phyloP scores from a whole-genome alignment of 768 basidiomycete genomes.

The Panaeolus papilionaceus region DNA sequence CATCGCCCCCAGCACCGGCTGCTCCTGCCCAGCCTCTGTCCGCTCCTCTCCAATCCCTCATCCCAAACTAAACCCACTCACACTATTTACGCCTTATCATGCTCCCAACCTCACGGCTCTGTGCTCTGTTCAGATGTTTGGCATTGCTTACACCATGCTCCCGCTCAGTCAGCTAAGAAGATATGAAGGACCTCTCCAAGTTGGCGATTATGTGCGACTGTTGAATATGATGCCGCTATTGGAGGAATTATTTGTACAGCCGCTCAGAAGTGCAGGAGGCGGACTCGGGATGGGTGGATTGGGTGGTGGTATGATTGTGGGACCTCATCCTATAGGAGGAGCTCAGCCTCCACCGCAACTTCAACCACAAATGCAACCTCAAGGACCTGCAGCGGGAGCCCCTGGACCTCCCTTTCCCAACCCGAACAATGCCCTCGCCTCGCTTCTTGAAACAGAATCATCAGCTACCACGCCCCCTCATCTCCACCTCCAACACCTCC shows the following conservation, averaged over 20 bases:
- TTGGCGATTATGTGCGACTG: neutral
- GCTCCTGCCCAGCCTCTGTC: neutral
- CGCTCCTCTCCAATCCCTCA: neutral
- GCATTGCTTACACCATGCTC: neutral
- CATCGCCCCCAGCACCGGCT: neutral
- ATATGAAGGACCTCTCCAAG: conserved; percentile 2
- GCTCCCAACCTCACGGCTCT: neutral
- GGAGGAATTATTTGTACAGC: conserved; percentile 2
- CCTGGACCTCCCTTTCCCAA: neutral
- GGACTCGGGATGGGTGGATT: neutral
- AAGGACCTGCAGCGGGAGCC: neutral
- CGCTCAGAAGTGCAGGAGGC: neutral
- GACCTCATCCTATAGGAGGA: neutral
- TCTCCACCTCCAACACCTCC: neutral
- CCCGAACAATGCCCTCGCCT: neutral
- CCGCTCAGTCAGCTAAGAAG: neutral
- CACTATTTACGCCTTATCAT: neutral
- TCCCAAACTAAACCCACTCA: neutral
- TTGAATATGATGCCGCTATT: neutral
- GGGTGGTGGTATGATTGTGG: neutral
- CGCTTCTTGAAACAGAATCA: neutral
- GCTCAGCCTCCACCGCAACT: neutral
- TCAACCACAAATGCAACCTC: neutral
- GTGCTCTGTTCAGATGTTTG: conserved; percentile 5
- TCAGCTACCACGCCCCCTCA: neutral